phyloP scores from a whole-genome alignment of 2,329 filamentous ascomycete species.

The Penicillium digitatum region DNA sequence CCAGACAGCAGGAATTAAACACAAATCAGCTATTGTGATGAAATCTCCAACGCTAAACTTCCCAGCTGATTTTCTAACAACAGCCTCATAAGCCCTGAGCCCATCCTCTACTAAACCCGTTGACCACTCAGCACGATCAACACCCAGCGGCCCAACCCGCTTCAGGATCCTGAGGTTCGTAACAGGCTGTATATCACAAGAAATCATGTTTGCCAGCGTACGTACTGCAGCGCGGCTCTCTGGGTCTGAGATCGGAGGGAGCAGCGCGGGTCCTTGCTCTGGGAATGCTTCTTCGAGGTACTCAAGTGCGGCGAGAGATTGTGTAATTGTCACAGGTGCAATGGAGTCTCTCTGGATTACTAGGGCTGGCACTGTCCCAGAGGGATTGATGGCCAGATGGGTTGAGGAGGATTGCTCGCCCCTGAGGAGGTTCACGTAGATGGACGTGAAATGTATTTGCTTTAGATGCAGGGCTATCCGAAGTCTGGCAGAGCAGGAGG shows the following conservation, averaged over 20 bases:
- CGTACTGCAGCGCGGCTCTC: conserved; percentile 50
- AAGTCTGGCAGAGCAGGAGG: conserved; percentile 59
- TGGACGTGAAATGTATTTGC: conserved; percentile 46
- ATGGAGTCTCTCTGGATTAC: conserved; percentile 32
- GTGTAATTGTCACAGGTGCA: conserved; percentile 45
- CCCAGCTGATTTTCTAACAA: conserved; percentile 41
- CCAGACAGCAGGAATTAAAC: conserved; percentile 57
- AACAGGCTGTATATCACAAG: conserved; percentile 57
- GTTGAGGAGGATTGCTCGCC: conserved; percentile 48
- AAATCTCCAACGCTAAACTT: conserved; percentile 54
- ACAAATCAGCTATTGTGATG: conserved; percentile 57
- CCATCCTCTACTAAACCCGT: conserved; percentile 51
- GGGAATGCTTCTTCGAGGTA: conserved; percentile 58
- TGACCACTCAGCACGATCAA: conserved; percentile 50
- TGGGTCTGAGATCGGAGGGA: conserved; percentile 48
- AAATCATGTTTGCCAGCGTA: conserved; percentile 53
- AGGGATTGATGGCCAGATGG: conserved; percentile 53
- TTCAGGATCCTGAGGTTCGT: conserved; percentile 56
- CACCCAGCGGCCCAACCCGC: conserved; percentile 46
- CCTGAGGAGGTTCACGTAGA: conserved; percentile 54
- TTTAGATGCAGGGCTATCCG: conserved; percentile 59
- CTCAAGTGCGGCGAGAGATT: conserved; percentile 59
- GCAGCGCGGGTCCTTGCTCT: conserved; percentile 40
- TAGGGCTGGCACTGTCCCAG: conserved; percentile 54
- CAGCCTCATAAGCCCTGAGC: conserved; percentile 54